Conservation (phyloP, 768 basidiomycete species). For the Boletus rubroflammeus region DNA sequence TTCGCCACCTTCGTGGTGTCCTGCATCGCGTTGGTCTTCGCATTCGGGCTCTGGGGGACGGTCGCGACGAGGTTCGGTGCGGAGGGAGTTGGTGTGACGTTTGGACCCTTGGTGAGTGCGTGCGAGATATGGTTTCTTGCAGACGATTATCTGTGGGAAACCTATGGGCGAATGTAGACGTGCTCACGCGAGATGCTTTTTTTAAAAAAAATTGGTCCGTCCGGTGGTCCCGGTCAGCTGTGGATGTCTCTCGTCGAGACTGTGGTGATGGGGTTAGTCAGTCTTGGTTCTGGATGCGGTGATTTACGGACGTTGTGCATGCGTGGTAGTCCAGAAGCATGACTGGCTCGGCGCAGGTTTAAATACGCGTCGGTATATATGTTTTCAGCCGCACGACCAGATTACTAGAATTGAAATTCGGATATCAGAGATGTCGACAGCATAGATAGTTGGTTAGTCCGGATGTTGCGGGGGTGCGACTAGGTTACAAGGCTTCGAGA, state of each 20-base stretch:
- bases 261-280: not conserved
- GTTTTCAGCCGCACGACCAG: too few species aligned
- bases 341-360: not conserved
- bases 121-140: not conserved
- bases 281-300: not conserved
- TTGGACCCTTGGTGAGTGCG: constrained; percentile 1
- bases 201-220: not conserved
- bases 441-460: too few species aligned
- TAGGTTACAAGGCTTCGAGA: not conserved
- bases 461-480: not conserved
- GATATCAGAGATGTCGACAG: too few species aligned
- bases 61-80: not conserved
- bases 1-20: not conserved
- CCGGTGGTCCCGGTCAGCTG: not conserved
- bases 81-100: not conserved
- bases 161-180: not conserved
- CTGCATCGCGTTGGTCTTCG: not conserved
- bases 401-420: too few species aligned
- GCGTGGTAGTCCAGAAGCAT: too few species aligned
- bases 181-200: not conserved
- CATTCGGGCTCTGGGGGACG: not conserved
- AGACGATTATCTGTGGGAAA: not conserved
- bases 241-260: constrained; percentile 2
- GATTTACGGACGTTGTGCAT: not conserved
- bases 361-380: too few species aligned